Evolutionary conservation across 2,329 filamentous ascomycete genomes (phyloP).

Genomic region (Pseudogymnoascus sp.): DNA sequence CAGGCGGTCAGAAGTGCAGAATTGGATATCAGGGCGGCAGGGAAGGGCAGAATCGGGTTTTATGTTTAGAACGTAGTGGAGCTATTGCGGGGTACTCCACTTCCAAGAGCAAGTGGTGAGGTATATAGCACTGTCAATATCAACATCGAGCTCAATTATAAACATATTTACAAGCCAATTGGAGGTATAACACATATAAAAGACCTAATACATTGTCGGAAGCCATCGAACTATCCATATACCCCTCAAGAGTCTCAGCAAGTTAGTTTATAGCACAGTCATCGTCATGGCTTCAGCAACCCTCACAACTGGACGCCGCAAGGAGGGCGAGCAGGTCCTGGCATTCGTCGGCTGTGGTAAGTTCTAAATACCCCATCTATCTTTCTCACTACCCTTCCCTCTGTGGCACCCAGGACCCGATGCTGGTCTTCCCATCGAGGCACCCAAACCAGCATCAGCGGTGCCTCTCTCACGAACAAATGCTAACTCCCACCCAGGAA

Average conservation of each 20-base stretch:
- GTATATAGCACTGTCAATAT: not conserved
- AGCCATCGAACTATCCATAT: not conserved
- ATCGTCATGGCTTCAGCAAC: not conserved
- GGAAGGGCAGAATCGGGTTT: not conserved
- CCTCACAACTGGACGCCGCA: not conserved
- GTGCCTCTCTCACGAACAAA: not conserved
- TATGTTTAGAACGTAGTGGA: not conserved
- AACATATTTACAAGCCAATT: not conserved
- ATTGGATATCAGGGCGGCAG: not conserved
- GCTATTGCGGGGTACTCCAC: conserved; percentile 3
- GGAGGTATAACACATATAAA: not conserved
- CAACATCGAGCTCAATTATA: not conserved
- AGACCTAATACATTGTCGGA: not conserved
- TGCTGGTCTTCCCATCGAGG: not conserved
- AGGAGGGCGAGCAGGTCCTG: not conserved
- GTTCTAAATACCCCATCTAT: not conserved
- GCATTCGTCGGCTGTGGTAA: not conserved
- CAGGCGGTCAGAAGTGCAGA: not conserved
- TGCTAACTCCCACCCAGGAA: not conserved
- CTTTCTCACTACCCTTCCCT: not conserved
- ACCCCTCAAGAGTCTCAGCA: not conserved
- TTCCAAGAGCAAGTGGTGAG: not conserved
- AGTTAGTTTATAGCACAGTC: not conserved
- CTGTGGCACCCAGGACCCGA: not conserved
- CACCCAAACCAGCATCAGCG: no score